A percentile compares a stretch with the other conserved stretches of the same genome.
These are phyloP conservation scores for Penicillium bovifimosum DNA, from an alignment of 495 filamentous ascomycete species.

Conservation along the genomic window DNA sequence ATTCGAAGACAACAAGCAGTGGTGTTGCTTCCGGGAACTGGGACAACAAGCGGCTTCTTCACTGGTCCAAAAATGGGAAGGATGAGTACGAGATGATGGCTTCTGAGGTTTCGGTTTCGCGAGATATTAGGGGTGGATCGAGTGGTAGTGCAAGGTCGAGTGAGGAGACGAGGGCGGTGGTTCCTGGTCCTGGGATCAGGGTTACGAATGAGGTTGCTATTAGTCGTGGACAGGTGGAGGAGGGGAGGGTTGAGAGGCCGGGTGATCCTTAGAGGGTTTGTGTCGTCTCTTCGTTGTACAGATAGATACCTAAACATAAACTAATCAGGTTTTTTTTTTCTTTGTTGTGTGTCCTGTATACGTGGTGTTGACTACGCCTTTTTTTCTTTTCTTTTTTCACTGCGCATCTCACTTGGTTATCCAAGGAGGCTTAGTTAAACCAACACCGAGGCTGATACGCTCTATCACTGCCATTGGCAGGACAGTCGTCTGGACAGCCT, in stretches of 20 bases:
- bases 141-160: background rate
- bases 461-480: too few relatives aligned
- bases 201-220: conserved; percentile 24
- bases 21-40: conserved; percentile 10
- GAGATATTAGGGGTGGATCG: conserved; percentile 3
- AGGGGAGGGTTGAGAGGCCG: background rate
- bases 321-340: background rate
- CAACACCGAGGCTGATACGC: too few relatives aligned
- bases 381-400: background rate
- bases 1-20: conserved; percentile 15
- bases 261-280: background rate
- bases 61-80: conserved; percentile 19
- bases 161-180: background rate
- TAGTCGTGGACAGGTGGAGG: background rate
- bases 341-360: background rate
- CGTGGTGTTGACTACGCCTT: background rate
- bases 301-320: background rate
- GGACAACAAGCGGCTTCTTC: conserved; percentile 23
- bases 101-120: conserved; percentile 19
- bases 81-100: conserved; percentile 32
- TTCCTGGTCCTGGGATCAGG: conserved; percentile 13
- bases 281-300: background rate
- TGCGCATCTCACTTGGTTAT: too few relatives aligned
- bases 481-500: background rate
- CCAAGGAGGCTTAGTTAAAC: too few relatives aligned